A percentile compares a stretch with the other conserved stretches of the same genome.
These are phyloP conservation scores for Cystobasidiaceae sp. DNA, from an alignment of 1,284 basidiomycete species.

Conservation along the genomic window DNA sequence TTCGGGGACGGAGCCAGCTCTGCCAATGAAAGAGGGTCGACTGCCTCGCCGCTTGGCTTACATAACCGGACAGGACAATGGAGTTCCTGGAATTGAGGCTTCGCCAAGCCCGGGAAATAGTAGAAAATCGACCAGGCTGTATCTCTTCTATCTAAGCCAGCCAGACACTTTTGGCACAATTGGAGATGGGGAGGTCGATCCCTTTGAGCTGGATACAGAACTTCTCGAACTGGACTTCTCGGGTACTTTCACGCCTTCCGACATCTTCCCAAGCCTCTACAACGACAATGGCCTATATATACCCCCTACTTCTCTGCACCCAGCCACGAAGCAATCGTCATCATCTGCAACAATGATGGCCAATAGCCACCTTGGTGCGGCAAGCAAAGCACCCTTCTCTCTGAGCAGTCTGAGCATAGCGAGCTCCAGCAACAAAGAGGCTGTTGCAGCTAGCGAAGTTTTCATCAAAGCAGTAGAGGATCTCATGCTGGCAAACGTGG, in stretches of 20 bases:
- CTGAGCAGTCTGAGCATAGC: constrained; percentile 1
- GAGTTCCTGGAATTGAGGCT: too few species aligned
- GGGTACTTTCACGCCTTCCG: constrained; percentile 14
- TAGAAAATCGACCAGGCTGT: too few species aligned
- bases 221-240: constrained; percentile 4
- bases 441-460: constrained; percentile 15
- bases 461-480: not conserved
- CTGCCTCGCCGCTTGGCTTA: too few species aligned
- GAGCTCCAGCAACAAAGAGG: constrained; percentile 12
- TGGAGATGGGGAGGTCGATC: too few species aligned
- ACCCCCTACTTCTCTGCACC: constrained; percentile 11
- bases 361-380: not conserved
- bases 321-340: not conserved
- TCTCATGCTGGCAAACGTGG: not conserved
- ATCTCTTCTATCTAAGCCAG: too few species aligned
- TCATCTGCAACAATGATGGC: not conserved
- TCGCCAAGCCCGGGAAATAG: too few species aligned
- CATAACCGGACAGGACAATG: too few species aligned
- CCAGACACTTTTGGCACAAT: too few species aligned
- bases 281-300: constrained; percentile 26
- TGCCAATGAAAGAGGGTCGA: too few species aligned
- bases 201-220: too few species aligned
- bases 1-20: too few species aligned
- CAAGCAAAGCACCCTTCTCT: constrained; percentile 1
- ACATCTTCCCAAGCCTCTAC: constrained; percentile 18